Conservation (phyloP, 768 basidiomycete genomes). For the Leccinum subgranulosum region DNA sequence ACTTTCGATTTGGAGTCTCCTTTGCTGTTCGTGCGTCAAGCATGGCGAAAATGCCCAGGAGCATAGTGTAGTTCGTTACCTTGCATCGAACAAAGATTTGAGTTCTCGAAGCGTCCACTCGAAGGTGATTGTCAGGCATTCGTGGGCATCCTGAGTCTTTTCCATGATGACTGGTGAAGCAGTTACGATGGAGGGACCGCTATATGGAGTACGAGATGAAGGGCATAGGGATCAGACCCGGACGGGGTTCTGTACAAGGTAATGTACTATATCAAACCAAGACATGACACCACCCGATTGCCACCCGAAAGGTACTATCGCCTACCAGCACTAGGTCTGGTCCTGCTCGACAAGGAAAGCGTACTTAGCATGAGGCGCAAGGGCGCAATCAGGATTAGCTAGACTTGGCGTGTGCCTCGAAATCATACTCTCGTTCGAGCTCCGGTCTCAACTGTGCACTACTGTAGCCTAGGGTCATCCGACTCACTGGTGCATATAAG, state of each 20-base stretch:
- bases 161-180: slow-evolving; percentile 23
- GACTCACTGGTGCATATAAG: no score
- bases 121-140: slow-evolving; percentile 56
- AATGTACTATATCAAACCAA: not conserved
- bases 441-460: no score
- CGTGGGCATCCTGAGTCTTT: slow-evolving; percentile 38
- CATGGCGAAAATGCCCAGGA: no score
- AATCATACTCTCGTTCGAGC: no score
- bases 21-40: slow-evolving; percentile 37
- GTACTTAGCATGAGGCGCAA: no score
- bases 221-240: not conserved
- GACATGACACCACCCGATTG: not conserved
- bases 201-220: slow-evolving; percentile 3
- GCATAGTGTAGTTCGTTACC: slow-evolving; percentile 28
- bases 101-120: slow-evolving; percentile 79
- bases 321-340: not conserved
- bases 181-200: not conserved
- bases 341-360: not conserved
- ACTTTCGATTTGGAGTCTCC: slow-evolving; percentile 78
- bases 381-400: no score
- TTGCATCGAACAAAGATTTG: slow-evolving; percentile 71
- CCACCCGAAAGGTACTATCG: not conserved
- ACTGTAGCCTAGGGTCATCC: no score
- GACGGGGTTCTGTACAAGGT: not conserved
- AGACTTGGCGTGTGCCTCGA: no score